These are phyloP conservation scores for Kockovaella imperatae DNA, from an alignment of 768 basidiomycete genomes.

Conservation along the genomic window DNA sequence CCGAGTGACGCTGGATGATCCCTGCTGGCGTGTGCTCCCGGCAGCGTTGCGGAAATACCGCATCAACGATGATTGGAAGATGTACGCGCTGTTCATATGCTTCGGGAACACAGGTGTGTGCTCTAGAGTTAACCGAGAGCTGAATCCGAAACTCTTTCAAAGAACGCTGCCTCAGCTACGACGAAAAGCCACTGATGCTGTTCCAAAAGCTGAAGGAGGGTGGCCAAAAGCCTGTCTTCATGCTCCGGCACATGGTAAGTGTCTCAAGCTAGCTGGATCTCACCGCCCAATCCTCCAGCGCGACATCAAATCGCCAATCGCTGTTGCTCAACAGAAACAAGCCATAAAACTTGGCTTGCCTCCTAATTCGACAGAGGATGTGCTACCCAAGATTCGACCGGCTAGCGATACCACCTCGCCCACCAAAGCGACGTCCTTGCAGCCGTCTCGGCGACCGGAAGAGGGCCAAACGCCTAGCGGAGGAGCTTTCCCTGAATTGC, in stretches of 20 bases:
- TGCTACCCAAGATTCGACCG: conserved; percentile 30
- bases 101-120: conserved; percentile 81
- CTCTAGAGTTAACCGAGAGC: background rate
- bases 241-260: conserved; percentile 51
- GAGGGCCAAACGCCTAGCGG: conserved; percentile 22
- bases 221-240: conserved; percentile 97
- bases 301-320: conserved; percentile 94
- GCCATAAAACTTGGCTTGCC: conserved; percentile 54
- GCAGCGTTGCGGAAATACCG: conserved; percentile 98
- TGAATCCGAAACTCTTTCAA: conserved; percentile 52
- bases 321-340: conserved; percentile 92
- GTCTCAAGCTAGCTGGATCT: background rate
- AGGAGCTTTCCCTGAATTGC: conserved; percentile 38
- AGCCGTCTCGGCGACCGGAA: conserved; percentile 19
- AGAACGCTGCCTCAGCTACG: conserved; percentile 92
- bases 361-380: conserved; percentile 12
- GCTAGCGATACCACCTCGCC: conserved; percentile 21
- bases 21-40: conserved; percentile 96
- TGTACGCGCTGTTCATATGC: conserved; percentile 99
- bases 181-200: conserved; percentile 91
- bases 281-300: conserved; percentile 15
- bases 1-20: conserved; percentile 95
- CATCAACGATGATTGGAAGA: conserved; percentile 98
- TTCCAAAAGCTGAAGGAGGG: conserved; percentile 97
- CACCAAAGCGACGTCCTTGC: conserved; percentile 22